Conservation (phyloP, 2,329 filamentous ascomycete species). For the Fusarium subglutinans region DNA sequence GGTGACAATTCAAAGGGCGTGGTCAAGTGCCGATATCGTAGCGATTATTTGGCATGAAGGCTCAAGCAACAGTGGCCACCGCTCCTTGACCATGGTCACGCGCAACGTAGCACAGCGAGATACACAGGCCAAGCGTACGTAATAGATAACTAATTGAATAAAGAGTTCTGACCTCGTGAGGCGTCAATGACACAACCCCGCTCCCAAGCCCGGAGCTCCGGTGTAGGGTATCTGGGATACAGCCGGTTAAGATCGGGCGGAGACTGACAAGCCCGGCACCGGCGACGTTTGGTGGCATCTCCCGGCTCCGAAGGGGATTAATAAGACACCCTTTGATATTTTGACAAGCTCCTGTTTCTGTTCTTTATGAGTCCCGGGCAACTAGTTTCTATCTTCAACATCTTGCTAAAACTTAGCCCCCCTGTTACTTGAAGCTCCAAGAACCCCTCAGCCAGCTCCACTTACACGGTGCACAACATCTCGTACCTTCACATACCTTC, state of each 20-base stretch:
- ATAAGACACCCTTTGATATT: slow-evolving; percentile 16
- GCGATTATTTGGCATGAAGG: background rate
- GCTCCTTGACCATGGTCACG: slow-evolving; percentile 9
- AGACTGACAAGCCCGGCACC: slow-evolving; percentile 35
- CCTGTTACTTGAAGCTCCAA: background rate
- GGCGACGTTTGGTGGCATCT: slow-evolving; percentile 31
- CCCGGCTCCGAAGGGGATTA: slow-evolving; percentile 30
- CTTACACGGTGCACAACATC: slow-evolving; percentile 11
- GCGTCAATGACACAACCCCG: slow-evolving; percentile 29
- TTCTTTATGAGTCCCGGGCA: background rate
- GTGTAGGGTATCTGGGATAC: slow-evolving; percentile 39
- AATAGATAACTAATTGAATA: slow-evolving; percentile 13
- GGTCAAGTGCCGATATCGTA: slow-evolving; percentile 27
- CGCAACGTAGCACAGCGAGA: background rate
- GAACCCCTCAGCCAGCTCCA: background rate
- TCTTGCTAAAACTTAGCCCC: background rate
- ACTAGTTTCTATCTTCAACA: background rate
- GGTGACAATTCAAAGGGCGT: slow-evolving; percentile 33
- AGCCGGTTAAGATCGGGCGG: slow-evolving; percentile 41
- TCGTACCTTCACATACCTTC: background rate
- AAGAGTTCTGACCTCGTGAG: slow-evolving; percentile 8
- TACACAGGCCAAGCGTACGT: slow-evolving; percentile 13
- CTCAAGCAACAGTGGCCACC: background rate
- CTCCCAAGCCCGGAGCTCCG: slow-evolving; percentile 13
- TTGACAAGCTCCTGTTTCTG: background rate